phyloP scores from a whole-genome alignment of 2,329 filamentous ascomycete species.

The Penicillium sp. region DNA sequence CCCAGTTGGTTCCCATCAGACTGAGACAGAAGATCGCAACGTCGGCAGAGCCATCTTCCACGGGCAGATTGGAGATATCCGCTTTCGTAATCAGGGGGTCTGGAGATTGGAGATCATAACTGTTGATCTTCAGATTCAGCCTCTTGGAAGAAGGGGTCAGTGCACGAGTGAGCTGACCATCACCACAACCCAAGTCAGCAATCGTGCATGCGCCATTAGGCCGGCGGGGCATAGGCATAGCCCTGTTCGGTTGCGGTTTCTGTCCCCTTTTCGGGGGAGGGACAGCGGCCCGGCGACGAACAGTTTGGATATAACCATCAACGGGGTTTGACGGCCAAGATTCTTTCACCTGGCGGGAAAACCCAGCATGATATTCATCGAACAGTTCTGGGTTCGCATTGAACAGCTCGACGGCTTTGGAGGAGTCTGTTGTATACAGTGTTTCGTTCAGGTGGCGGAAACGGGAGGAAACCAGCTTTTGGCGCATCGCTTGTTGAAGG shows the following conservation, averaged over 20 bases:
- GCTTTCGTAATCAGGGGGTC: constrained; percentile 79
- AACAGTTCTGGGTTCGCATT: constrained; percentile 88
- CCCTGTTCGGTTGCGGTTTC: constrained; percentile 33
- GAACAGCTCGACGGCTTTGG: constrained; percentile 82
- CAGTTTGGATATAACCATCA: constrained; percentile 76
- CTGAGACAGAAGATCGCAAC: constrained; percentile 94
- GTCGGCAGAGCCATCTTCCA: constrained; percentile 76
- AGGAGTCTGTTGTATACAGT: constrained; percentile 88
- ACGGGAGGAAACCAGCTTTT: constrained; percentile 90
- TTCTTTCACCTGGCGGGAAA: constrained; percentile 87
- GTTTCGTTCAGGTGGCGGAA: constrained; percentile 98
- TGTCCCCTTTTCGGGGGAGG: constrained; percentile 46
- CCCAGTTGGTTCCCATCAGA: constrained; percentile 99
- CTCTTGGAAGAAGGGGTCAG: constrained; percentile 65
- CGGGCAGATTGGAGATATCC: constrained; percentile 83
- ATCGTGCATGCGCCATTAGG: constrained; percentile 72
- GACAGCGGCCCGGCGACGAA: constrained; percentile 69
- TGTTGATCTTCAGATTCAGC: constrained; percentile 74
- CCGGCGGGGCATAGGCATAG: constrained; percentile 69
- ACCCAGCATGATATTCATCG: constrained; percentile 92
- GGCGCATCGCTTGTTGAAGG: constrained; percentile 89
- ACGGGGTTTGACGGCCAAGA: constrained; percentile 97
- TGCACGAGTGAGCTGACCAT: constrained; percentile 76
- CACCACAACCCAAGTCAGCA: constrained; percentile 91
- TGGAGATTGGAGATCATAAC: constrained; percentile 84